phyloP scores from a whole-genome alignment of 177 flowering plant genomes.

The Vitis hybrid region DNA sequence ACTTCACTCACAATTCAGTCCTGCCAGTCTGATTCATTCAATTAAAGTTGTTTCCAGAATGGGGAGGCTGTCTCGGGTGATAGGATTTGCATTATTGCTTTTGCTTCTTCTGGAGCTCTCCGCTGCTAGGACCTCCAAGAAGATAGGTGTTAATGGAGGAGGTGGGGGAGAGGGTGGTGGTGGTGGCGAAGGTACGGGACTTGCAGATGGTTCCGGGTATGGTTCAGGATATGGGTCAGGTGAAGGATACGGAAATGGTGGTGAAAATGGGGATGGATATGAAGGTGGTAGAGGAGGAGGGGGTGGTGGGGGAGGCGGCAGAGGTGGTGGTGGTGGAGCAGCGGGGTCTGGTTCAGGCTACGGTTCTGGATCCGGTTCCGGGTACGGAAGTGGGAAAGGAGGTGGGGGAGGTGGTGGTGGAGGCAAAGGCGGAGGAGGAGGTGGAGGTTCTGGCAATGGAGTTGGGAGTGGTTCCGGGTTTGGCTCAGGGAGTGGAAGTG shows the following conservation, averaged over 20 bases:
- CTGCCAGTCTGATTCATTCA: too few species aligned
- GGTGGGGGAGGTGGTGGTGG: conserved; percentile 18
- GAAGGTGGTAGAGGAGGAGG: conserved; percentile 23
- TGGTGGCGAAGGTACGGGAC: conserved; percentile 8
- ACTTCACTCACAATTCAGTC: too few species aligned
- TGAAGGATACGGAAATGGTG: conserved; percentile 26
- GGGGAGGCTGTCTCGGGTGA: too few species aligned
- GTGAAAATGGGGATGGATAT: conserved; percentile 4
- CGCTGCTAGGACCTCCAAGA: not conserved
- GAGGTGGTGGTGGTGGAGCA: conserved; percentile 28
- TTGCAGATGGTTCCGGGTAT: too few species aligned
- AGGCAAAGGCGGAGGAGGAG: conserved; percentile 7
- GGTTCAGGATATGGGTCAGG: conserved; percentile 15
- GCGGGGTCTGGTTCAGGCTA: conserved; percentile 30
- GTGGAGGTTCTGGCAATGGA: too few species aligned
- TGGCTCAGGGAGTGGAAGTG: conserved; percentile 27
- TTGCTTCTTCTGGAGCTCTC: too few species aligned
- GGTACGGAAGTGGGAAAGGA: conserved; percentile 24
- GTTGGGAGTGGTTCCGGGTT: conserved; percentile 13
- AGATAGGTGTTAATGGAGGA: conserved; percentile 16
- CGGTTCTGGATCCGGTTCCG: conserved; percentile 13
- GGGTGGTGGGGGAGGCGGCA: conserved; percentile 24
- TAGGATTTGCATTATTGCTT: too few species aligned
- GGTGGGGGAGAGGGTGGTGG: conserved; percentile 10
- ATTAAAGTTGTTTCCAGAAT: too few species aligned